Base-by-base conservation (phyloP, 495 filamentous ascomycete species). In the Haplographium delicatum region DNA sequence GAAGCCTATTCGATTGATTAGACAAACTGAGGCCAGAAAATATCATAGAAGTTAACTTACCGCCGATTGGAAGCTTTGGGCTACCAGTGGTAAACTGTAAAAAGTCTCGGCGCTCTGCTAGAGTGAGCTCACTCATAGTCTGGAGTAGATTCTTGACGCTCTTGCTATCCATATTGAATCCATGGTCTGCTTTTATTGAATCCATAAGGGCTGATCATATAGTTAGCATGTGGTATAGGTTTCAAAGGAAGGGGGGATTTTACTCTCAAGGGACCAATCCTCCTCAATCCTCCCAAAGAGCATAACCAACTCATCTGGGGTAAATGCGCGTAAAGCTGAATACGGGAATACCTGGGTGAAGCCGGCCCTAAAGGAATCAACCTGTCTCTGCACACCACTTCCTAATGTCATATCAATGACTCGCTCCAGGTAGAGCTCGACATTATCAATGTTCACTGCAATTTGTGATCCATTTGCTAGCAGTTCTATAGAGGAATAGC, bases 131-230 rank as follows among this genome's bases (percentile, higher is more conserved):
- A 63, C 90, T 96, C 94, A 99, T 97, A 15, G 83, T 83, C 61
- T 96, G 91, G 3, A 99, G 78, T 54, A 99, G 62, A 59, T 99
- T 97, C 33, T 81, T 88, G 27, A 99, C 93, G 52, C 89, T 96
- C 73, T 85, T 89, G 74, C 94, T 97, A 58, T 99, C 94, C 83
- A 99, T 93, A 57, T 97, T 97, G 73, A 89, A 99, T 3, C 94
- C 94, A 64, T 99, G 94, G 61, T 99, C 94, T n/a, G 94, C 94
- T 72, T 97, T 99, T 68, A 99, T 90, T 2, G 91, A 96, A 62
- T 99, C 94, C 80, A 91, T 95, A 20, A 98, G 75, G 30, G 93
- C 88, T 94, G 61, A 5, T 56, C 44, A 34, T 13, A 46, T 5
- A 18, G 13, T 57, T 52, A 58, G 54, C 20, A 48, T 39, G n/a